These are phyloP conservation scores for Babesia divergens DNA, from an alignment of 169 alveolate species.

Conservation along the genomic window DNA sequence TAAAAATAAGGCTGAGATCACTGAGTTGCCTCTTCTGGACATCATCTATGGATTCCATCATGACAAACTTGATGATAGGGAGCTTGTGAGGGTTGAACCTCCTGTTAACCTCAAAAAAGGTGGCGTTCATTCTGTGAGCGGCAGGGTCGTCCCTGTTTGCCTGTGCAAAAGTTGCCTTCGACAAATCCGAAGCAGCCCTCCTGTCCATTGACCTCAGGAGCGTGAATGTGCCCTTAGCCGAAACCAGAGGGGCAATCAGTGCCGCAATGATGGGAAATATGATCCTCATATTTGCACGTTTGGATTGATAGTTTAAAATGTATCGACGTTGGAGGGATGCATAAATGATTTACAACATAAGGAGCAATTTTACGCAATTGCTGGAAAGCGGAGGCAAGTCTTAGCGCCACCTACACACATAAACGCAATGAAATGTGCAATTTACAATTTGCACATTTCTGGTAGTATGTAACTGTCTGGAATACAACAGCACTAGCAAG, in stretches of 20 bases:
- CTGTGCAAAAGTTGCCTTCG: neutral
- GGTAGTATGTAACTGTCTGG: no score
- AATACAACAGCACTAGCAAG: no score
- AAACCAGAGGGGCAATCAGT: neutral
- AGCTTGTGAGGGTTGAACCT: neutral
- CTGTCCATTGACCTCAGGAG: neutral
- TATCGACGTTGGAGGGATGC: no score
- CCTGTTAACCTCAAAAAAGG: neutral
- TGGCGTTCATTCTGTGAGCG: neutral
- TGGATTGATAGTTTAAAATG: no score
- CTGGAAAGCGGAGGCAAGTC: no score
- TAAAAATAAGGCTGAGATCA: constrained; percentile 2
- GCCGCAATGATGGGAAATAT: no score
- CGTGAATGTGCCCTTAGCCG: neutral
- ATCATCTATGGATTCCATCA: neutral
- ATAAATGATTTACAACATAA: no score
- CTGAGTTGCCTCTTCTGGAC: neutral
- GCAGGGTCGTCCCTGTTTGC: neutral
- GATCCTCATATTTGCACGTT: no score
- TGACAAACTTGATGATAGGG: constrained; percentile 6
- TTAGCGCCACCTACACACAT: no score
- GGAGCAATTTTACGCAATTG: no score
- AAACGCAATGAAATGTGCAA: no score
- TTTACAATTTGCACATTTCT: no score
- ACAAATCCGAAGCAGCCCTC: neutral